Base-by-base conservation (phyloP, 2,329 filamentous ascomycete species). In the Coniochaeta sp. region DNA sequence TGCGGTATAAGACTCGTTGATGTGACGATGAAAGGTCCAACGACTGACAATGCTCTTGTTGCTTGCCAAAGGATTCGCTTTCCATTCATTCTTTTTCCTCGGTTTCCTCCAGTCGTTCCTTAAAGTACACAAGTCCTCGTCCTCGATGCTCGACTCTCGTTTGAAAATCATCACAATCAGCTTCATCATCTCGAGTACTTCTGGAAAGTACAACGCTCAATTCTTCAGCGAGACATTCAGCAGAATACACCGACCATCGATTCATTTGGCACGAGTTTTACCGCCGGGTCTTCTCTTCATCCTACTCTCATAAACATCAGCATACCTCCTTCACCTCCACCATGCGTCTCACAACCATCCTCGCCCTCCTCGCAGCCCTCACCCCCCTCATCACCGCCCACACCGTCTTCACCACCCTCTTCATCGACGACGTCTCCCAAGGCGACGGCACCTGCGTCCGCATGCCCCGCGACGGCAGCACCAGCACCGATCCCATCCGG, bases 371-470 rank as follows among this genome's bases (percentile, higher is more conserved):
- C 47, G 65, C 68, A n/a, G 55, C 67, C 26, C 72, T 75, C 58
- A 73, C 74, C 58, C 67, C 71, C 16, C 62, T 70, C n/a, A 73
- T 72, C 24, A 71, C 69, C 55, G 83, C 82, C 47, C 87, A 90
- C 68, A 88, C 86, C 6, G 71, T 83, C 56, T 83, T 89, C 69
- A 87, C 85, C 1, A 88, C 82, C 4, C 75, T 89, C 56, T 86
- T 81, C 65, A 73, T 90, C 65, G 77, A 89, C 66, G 81, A 81
- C 61, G 73, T 80, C 55, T 80, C 82, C 66, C 85, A 91, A 72
- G 89, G 89, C 62, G 85, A 89, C 68, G 89, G 84, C 32, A 87
- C 85, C 28, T 91, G 88, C 67, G 81, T 92, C 57, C 86, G 89
- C 47, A 88, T 89, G 82, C 83, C 83, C 59, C 77, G 73, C 44